Percentiles rank a stretch among this genome's conserved stretches.
phyloP scores from a whole-genome alignment of 1,284 basidiomycete species.

The Melampsora larici-populina region DNA sequence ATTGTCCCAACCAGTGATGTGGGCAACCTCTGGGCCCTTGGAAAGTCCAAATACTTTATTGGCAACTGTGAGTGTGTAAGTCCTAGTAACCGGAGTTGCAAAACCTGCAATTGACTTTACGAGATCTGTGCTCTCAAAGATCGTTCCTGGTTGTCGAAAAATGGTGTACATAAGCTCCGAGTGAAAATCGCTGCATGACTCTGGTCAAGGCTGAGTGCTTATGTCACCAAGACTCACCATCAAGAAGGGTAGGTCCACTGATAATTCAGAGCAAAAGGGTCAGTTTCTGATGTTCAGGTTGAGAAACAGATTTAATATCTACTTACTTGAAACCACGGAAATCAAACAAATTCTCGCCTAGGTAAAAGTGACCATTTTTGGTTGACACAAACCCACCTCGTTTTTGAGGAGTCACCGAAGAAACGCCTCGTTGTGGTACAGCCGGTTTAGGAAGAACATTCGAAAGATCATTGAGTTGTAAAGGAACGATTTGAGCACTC shows the following conservation, averaged over 20 bases:
- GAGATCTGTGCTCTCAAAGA: conserved; percentile 17
- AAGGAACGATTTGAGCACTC: too few species aligned
- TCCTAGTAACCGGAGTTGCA: conserved; percentile 16
- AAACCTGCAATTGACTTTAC: conserved; percentile 32
- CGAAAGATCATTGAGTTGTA: too few species aligned
- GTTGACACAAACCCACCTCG: conserved; percentile 17
- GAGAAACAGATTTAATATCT: not conserved
- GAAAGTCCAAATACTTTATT: conserved; percentile 21
- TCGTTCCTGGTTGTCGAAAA: not conserved
- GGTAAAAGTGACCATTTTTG: conserved; percentile 24
- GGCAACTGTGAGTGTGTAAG: conserved; percentile 32
- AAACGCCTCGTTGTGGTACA: too few species aligned
- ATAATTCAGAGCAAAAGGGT: not conserved
- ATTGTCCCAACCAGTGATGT: conserved; percentile 41
- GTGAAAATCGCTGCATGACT: not conserved
- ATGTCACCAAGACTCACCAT: not conserved
- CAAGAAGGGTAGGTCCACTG: not conserved
- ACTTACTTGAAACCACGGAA: conserved; percentile 41
- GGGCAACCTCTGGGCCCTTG: conserved; percentile 4
- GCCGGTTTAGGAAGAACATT: too few species aligned
- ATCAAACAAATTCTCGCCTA: conserved; percentile 24
- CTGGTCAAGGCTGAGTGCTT: not conserved
- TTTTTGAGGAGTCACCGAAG: not conserved
- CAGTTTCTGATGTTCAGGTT: not conserved
- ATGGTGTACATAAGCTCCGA: not conserved